Evolutionary conservation across 805 yeast species (phyloP), one percentile per base, ranked within the genome.

Genomic region (Lipomyces anomalus): DNA sequence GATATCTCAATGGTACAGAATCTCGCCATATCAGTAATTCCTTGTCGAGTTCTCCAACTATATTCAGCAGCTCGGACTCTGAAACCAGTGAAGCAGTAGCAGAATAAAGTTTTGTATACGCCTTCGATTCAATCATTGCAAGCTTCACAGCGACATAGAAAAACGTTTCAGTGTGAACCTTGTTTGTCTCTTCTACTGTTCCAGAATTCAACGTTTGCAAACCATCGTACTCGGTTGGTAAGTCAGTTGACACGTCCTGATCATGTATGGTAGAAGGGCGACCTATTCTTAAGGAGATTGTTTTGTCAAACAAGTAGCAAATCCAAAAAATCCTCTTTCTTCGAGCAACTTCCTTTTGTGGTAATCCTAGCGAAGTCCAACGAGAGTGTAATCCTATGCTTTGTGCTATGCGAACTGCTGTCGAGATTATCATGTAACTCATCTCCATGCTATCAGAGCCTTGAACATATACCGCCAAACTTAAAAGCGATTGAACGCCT

Each of bases 1-100:
- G 44, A 34, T 41, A 43, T 13, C 40, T 42, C 21, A 47, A 34
- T 20, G 59, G 59, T 30, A 56, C 34, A 11, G 51, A 35, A 23
- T 53, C 59, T 6, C 56, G 46, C 58, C 59, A 56, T 34, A 47
- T 52, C 2, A 49, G 44, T 11, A 56, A 41, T 37, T 53, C 57
- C 35, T 30, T 37, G 39, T 56, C 59, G 11, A 56, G 48, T 24
- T 49, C 49, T 16, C 58, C 58, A 24, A 56, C 44, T 6, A 48
- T 26, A 11, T 56, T 52, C 13, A 56, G 36, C 18, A 56, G 34
- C 36, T 56, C 53, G 35, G 21, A 30, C 18, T 44, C 52, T 5
- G 53, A 37, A 3, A 49, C 29, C 7, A 26, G 30, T 2, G 43
- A 16, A 13, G 55, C 52, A 6, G 40, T 33, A 6, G 50, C 44